A percentile compares a stretch with the other conserved stretches of the same genome.
Evolutionary conservation across 805 yeast species (phyloP).

Genomic region (Metschnikowia kofuensis): DNA sequence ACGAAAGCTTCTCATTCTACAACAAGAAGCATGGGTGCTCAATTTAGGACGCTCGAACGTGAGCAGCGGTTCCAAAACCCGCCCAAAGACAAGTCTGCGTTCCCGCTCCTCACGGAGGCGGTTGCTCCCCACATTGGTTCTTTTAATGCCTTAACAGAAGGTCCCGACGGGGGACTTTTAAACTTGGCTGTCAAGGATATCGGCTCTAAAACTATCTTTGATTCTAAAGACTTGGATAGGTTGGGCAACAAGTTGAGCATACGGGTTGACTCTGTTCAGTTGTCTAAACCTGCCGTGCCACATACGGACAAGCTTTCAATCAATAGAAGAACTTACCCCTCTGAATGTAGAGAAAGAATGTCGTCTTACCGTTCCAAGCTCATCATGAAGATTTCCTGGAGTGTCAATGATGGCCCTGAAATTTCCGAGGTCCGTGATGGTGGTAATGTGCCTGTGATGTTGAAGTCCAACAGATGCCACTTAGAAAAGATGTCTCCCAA

Average conservation of each 20-base stretch:
- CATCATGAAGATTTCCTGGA: slow-evolving; percentile 76
- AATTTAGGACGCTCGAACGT: slow-evolving; percentile 81
- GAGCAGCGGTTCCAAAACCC: slow-evolving; percentile 85
- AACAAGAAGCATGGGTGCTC: slow-evolving; percentile 42
- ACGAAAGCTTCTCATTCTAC: slow-evolving; percentile 2
- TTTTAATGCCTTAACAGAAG: slow-evolving; percentile 91
- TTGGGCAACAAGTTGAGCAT: slow-evolving; percentile 82
- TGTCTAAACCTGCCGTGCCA: slow-evolving; percentile 79
- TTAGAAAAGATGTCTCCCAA: slow-evolving; percentile 79
- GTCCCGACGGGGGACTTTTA: slow-evolving; percentile 79
- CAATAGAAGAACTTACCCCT: slow-evolving; percentile 77
- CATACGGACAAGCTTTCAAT: slow-evolving; percentile 68
- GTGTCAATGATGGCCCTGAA: slow-evolving; percentile 85
- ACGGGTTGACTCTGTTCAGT: slow-evolving; percentile 85
- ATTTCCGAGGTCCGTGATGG: slow-evolving; percentile 80
- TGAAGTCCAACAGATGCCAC: slow-evolving; percentile 88
- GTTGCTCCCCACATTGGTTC: slow-evolving; percentile 95
- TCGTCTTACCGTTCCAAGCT: slow-evolving; percentile 76
- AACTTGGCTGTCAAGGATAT: slow-evolving; percentile 86
- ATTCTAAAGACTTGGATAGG: slow-evolving; percentile 63
- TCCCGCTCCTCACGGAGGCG: slow-evolving; percentile 81
- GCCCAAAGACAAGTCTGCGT: slow-evolving; percentile 80
- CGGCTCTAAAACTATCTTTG: slow-evolving; percentile 82
- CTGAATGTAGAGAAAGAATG: slow-evolving; percentile 84
- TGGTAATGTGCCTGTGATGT: slow-evolving; percentile 90